Evolutionary conservation across 1,284 basidiomycete genomes (phyloP).

Genomic region (Microbotryum scabiosae): DNA sequence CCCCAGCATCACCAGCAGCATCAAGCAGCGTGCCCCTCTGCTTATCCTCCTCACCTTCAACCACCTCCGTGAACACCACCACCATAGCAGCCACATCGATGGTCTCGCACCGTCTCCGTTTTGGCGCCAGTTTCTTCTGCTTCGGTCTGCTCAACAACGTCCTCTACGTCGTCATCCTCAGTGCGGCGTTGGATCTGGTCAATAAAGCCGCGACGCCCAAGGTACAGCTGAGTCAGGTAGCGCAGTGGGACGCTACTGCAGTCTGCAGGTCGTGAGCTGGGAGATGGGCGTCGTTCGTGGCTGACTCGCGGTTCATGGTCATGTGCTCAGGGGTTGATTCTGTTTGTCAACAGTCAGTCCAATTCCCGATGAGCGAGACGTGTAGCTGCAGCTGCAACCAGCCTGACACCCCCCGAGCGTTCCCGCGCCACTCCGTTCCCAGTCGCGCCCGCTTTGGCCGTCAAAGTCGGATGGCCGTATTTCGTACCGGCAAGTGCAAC

Average conservation of each 20-base stretch:
- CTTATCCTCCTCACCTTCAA: too few species aligned
- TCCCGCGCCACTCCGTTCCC: not conserved
- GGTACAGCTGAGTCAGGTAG: slow-evolving; percentile 10
- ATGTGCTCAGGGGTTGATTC: slow-evolving; percentile 24
- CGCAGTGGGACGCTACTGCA: too few species aligned
- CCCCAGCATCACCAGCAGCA: too few species aligned
- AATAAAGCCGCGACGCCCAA: slow-evolving; percentile 72
- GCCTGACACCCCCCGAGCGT: too few species aligned
- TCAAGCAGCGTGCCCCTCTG: too few species aligned
- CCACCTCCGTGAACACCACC: too few species aligned
- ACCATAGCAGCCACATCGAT: too few species aligned
- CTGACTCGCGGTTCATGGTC: slow-evolving; percentile 49
- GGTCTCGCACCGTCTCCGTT: not conserved
- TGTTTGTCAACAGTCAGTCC: slow-evolving; percentile 37
- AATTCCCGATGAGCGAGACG: not conserved
- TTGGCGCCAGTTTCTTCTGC: slow-evolving; percentile 33
- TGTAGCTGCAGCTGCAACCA: too few species aligned
- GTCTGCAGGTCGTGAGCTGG: too few species aligned
- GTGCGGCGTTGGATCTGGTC: slow-evolving; percentile 88
- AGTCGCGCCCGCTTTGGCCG: slow-evolving; percentile 44
- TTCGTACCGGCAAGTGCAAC: slow-evolving; percentile 49
- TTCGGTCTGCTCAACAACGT: slow-evolving; percentile 43
- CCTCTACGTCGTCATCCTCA: slow-evolving; percentile 85
- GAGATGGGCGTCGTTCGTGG: too few species aligned
- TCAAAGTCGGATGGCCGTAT: slow-evolving; percentile 91